Percentiles rank a stretch among this genome's conserved stretches.
Evolutionary conservation across 495 filamentous ascomycete genomes (phyloP).

Genomic region (Margaritispora aquatica): DNA sequence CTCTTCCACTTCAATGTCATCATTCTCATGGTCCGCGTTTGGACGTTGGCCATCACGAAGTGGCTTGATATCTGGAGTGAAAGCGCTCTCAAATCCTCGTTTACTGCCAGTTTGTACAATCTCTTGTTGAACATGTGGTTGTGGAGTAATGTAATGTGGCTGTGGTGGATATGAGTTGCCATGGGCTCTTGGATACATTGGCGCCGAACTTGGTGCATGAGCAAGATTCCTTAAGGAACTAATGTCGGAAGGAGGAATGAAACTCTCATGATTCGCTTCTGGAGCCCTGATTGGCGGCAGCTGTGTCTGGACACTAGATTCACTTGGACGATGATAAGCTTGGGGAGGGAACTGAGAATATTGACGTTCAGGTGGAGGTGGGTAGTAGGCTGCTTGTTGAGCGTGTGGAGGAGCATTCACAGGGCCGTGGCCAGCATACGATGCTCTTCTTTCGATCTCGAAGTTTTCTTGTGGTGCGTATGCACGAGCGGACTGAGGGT

Average conservation of each 20-base stretch:
- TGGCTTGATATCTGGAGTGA: conserved; percentile 22
- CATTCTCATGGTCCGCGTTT: conserved; percentile 32
- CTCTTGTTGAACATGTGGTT: conserved; percentile 12
- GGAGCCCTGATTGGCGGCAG: conserved; percentile 2
- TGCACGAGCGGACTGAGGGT: conserved; percentile 15
- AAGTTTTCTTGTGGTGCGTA: conserved; percentile 7
- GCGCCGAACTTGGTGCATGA: conserved; percentile 11
- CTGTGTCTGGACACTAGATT: neutral
- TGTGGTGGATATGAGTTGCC: conserved; percentile 5
- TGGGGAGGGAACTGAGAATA: neutral
- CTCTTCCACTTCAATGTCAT: conserved; percentile 25
- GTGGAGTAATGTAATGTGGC: neutral
- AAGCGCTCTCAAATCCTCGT: conserved; percentile 24
- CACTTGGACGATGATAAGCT: neutral
- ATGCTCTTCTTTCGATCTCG: conserved; percentile 2
- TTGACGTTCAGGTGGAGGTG: neutral
- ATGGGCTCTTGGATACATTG: neutral
- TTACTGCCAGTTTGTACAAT: conserved; percentile 19
- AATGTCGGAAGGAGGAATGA: conserved; percentile 14
- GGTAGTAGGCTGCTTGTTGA: neutral
- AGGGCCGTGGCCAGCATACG: neutral
- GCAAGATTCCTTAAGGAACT: conserved; percentile 6
- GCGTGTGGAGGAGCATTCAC: no score
- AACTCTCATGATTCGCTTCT: neutral
- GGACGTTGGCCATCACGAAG: conserved; percentile 49